Evolutionary conservation across 208 protist genomes (phyloP), one percentile per base, ranked within the genome.

Genomic region (Sergeia podlipaevii): DNA sequence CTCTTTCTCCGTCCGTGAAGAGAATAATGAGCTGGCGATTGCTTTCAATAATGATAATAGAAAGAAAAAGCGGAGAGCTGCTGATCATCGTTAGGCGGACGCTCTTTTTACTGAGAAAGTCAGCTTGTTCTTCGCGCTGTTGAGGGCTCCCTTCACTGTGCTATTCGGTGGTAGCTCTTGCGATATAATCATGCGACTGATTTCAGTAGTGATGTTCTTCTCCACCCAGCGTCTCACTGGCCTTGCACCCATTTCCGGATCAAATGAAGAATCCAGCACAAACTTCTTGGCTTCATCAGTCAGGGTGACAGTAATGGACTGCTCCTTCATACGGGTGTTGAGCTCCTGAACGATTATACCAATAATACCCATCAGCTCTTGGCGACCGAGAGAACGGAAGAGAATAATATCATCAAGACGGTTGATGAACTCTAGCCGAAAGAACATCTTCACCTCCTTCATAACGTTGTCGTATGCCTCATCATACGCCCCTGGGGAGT

Each of bases 181-280:
- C 23, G 70, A 26, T 29, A 97, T 74, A 37, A 97, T 85, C 77
- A 95, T 85, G 32, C 81, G 79, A 43, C 82, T 85, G 15, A 97
- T 46, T 60, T 92, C 79, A 4, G 93, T 97, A 8, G 85, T 85
- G 39, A 97, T 73, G 65, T 93, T 59, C 52, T 89, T 85, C 61
- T 97, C 83, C 20, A 97, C 57, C 76, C 85, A 96, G 8, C 91
- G 77, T 7, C 83, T 80, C 23, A 97, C 60, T 20, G 91, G 93
- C 2, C 93, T 79, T 4, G 93, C 93, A 23, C 93, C 93, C 83
- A 96, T 97, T 37, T 90, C 87, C 6, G 80, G 58, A 53, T 95
- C 86, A 60, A 78, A 96, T 10, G 73, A 58, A 2, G 75, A 41
- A 37, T 81, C 58, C 15, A 95, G 47, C 4, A 97, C 57, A 45